Conservation (phyloP, 768 basidiomycete species). For the Nevesoporus exiguus region DNA sequence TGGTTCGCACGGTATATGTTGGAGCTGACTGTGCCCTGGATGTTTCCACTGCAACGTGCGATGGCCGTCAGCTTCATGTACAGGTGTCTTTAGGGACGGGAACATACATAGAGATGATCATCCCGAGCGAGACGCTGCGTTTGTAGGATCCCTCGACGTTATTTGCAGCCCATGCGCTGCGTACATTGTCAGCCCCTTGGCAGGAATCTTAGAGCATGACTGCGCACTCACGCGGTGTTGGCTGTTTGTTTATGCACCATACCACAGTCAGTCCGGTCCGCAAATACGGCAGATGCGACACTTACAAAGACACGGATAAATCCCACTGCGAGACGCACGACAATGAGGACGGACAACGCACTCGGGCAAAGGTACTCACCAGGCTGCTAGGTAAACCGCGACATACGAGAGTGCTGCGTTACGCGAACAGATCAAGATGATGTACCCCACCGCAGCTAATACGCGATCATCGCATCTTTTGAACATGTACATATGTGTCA, state of each 20-base stretch:
- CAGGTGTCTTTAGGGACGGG: background rate
- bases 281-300: background rate
- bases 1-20: constrained; percentile 72
- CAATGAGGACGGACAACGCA: background rate
- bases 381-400: constrained; percentile 67
- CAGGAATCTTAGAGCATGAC: background rate
- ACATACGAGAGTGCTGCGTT: constrained; percentile 66
- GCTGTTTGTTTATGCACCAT: constrained; percentile 34
- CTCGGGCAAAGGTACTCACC: constrained; percentile 36
- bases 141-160: constrained; percentile 77
- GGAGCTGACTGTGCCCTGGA: constrained; percentile 74
- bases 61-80: background rate
- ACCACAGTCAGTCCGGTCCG: background rate
- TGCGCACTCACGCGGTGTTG: constrained; percentile 49
- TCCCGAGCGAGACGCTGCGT: constrained; percentile 65
- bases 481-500: background rate
- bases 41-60: constrained; percentile 51
- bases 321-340: constrained; percentile 44
- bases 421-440: constrained; percentile 63
- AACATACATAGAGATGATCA: constrained; percentile 62
- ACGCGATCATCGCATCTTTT: background rate
- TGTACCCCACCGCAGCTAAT: constrained; percentile 59
- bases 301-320: constrained; percentile 72
- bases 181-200: background rate
- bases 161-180: constrained; percentile 56